Evolutionary conservation across 108 stramenopile genomes (phyloP).

Genomic region (Fragilaria radians): DNA sequence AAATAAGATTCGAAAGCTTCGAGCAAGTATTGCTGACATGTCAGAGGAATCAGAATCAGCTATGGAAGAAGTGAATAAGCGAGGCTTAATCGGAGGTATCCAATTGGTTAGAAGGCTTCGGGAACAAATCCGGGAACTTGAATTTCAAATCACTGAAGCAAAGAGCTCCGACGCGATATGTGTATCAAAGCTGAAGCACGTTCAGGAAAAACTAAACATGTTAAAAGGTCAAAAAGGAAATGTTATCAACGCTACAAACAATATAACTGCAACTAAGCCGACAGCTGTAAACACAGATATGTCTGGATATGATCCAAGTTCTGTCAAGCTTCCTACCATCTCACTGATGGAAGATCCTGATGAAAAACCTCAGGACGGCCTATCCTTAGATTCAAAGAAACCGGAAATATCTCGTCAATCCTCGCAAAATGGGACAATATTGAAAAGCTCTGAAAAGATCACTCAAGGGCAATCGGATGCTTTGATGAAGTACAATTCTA

Average conservation of each 20-base stretch:
- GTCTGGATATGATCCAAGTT: not conserved
- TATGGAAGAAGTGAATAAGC: constrained; percentile 53
- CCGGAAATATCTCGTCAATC: not conserved
- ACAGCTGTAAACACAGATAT: no score
- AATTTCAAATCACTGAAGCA: constrained; percentile 43
- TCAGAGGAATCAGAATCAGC: constrained; percentile 61
- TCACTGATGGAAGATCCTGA: not conserved
- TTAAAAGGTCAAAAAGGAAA: not conserved
- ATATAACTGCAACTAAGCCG: not conserved
- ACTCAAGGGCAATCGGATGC: constrained; percentile 32
- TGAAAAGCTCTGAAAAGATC: constrained; percentile 13
- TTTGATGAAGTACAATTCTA: not conserved
- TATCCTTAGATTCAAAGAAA: not conserved
- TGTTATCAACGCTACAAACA: not conserved
- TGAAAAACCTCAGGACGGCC: not conserved
- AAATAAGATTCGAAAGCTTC: constrained; percentile 50
- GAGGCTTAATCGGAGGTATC: constrained; percentile 63
- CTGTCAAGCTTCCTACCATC: not conserved
- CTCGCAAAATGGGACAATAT: not conserved
- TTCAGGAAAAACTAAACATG: constrained; percentile 19
- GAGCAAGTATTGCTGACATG: constrained; percentile 62
- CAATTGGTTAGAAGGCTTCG: constrained; percentile 45
- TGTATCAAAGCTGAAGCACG: constrained; percentile 52
- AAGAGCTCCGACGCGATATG: constrained; percentile 39
- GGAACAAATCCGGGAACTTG: constrained; percentile 59